Base-by-base conservation (phyloP, 1,139 yeast species). In the Taphrina wiesneri region DNA sequence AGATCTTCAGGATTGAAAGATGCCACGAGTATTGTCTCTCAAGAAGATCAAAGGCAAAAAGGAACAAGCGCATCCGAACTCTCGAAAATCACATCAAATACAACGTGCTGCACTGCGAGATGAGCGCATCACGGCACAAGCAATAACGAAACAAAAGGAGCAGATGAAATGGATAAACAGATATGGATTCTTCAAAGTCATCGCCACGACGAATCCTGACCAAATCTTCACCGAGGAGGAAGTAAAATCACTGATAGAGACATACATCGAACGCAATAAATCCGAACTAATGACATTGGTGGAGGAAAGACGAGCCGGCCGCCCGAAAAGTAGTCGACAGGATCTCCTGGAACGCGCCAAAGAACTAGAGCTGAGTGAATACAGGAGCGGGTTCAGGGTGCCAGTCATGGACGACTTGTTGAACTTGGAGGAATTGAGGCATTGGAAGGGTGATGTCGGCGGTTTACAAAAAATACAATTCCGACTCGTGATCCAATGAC, bases 21-120 rank as follows among this genome's bases (percentile, higher is more conserved):
- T 60, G 64, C 64, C 64, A 5, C 49, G 64, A 39, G 57, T 60
- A 19, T 43, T 60, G 45, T 60, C 64, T 19, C 57, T 60, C 45
- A 60, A 60, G 51, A 60, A 60, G n/a, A 60, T 60, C 56, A 60
- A 60, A 52, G 64, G 64, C 26, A 60, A 60, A 52, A 60, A 60
- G 52, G 64, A 60, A 41, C 64, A 60, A 41, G 64, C 64, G 28
- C 64, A 60, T 51, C 64, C 64, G 6, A 60, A 60, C 25, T 60
- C 64, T 6, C 56, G 64, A 32, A 60, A 60, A 30, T 52, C 64
- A 28, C 56, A 60, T 34, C 64, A 60, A 23, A 60, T 60, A 15
- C 64, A 60, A 41, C 64, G 64, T 39, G 64, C 64, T 7, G 64
- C 64, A 3, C 52, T 60, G 2, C 56, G 64, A 7, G 64, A 60